A percentile compares a stretch with the other conserved stretches of the same genome.
Evolutionary conservation across 2,329 filamentous ascomycete genomes (phyloP).

Genomic region (Celoporthe dispersa): DNA sequence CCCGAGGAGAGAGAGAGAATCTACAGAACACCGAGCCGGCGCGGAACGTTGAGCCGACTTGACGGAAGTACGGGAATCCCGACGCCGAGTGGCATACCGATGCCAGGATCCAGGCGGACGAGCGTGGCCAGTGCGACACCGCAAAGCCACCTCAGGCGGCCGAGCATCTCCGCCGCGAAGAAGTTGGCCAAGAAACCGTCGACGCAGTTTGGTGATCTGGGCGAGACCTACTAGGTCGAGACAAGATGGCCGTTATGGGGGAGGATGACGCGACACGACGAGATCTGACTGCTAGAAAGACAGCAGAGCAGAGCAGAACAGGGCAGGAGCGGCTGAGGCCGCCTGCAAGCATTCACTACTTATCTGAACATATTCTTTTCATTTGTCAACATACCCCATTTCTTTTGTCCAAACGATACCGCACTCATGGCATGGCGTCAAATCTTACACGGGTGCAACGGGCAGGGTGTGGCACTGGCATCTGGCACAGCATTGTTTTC

Average conservation of each 20-base stretch:
- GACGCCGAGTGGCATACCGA: conserved; percentile 51
- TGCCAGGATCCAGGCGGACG: conserved; percentile 49
- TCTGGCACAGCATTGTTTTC: conserved; percentile 17
- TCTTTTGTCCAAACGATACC: conserved; percentile 29
- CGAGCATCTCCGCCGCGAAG: conserved; percentile 19
- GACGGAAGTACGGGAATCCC: conserved; percentile 49
- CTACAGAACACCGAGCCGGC: conserved; percentile 58
- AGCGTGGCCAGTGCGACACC: conserved; percentile 39
- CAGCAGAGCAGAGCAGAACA: neutral
- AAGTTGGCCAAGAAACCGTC: conserved; percentile 21
- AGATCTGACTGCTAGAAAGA: neutral
- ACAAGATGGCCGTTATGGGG: conserved; percentile 1
- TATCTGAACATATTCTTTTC: conserved; percentile 27
- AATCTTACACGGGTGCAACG: conserved; percentile 26
- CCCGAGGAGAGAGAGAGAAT: conserved; percentile 32
- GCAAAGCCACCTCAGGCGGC: conserved; percentile 17
- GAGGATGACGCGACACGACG: conserved; percentile 5
- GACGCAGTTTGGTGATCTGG: conserved; percentile 45
- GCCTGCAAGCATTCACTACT: conserved; percentile 4
- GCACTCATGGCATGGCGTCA: conserved; percentile 28
- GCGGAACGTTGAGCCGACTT: conserved; percentile 56
- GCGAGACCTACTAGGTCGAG: conserved; percentile 55
- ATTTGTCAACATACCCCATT: conserved; percentile 31
- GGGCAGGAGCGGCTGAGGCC: neutral
- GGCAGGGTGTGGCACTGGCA: conserved; percentile 23